A percentile compares a stretch with the other conserved stretches of the same genome.
These are phyloP conservation scores for Balakata baccata DNA, from an alignment of 345 rosid genomes.

Conservation along the genomic window DNA sequence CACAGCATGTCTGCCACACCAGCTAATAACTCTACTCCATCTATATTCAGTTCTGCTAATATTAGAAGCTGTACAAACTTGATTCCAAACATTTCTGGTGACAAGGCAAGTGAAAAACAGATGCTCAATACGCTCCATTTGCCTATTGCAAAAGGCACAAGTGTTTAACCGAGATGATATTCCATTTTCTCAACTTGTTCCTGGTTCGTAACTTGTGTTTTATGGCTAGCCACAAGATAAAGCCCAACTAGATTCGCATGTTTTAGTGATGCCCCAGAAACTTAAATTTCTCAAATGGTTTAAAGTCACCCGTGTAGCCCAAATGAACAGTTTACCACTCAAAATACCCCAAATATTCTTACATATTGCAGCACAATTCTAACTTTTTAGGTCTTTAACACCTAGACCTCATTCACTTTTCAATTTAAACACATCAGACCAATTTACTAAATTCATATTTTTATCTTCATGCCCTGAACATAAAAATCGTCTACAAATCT, in stretches of 20 bases:
- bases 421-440: background rate
- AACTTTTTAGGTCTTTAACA: background rate
- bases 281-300: background rate
- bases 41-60: no score
- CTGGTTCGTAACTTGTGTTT: no score
- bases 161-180: no score
- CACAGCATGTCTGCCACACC: no score
- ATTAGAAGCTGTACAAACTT: no score
- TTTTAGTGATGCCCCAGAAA: background rate
- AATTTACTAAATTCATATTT: background rate
- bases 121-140: no score
- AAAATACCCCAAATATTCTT: background rate
- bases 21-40: no score
- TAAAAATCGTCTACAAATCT: background rate
- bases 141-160: no score
- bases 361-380: background rate
- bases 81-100: no score
- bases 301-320: background rate
- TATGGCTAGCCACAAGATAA: no score
- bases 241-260: background rate
- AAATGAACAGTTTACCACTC: background rate
- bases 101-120: no score
- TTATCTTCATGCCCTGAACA: background rate
- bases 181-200: no score
- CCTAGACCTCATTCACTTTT: background rate